A percentile compares a stretch with the other conserved stretches of the same genome.
Evolutionary conservation across 306 rosid genomes (phyloP).

Genomic region (Prunus mongolica): DNA sequence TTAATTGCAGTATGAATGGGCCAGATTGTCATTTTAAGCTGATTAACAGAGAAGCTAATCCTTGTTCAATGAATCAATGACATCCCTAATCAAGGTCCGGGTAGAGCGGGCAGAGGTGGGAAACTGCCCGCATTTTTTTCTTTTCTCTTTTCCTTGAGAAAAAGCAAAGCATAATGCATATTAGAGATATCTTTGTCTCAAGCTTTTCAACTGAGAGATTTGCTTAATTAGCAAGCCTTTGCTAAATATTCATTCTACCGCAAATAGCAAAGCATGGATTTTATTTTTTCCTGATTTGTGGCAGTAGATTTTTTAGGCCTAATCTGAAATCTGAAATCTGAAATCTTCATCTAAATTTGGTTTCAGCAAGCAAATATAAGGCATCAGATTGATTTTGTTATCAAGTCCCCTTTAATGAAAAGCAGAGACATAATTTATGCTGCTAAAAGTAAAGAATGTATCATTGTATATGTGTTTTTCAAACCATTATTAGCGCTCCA

Average conservation of each 20-base stretch:
- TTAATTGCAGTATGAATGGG: not conserved
- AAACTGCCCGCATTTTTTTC: conserved; percentile 20
- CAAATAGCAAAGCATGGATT: not conserved
- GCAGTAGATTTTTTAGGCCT: no score
- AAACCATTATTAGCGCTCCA: no score
- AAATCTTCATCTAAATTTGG: no score
- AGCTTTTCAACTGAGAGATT: conserved; percentile 23
- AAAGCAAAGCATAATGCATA: conserved; percentile 35
- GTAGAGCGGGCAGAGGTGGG: conserved; percentile 16
- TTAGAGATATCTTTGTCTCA: conserved; percentile 10
- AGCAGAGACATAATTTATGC: no score
- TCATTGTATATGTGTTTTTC: no score
- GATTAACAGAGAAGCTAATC: not conserved
- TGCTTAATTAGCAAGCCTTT: conserved; percentile 10
- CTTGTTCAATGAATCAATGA: not conserved
- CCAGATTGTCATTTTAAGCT: conserved; percentile 8
- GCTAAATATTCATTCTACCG: not conserved
- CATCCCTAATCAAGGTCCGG: conserved; percentile 18
- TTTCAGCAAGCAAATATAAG: no score
- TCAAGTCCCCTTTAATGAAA: not conserved
- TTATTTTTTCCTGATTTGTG: not conserved
- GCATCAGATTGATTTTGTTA: not conserved
- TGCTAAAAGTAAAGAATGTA: no score
- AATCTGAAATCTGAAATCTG: no score
- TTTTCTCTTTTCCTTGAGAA: conserved; percentile 5